These are phyloP conservation scores for Fusarium foetens DNA, from an alignment of 2,329 filamentous ascomycete species.

Conservation along the genomic window DNA sequence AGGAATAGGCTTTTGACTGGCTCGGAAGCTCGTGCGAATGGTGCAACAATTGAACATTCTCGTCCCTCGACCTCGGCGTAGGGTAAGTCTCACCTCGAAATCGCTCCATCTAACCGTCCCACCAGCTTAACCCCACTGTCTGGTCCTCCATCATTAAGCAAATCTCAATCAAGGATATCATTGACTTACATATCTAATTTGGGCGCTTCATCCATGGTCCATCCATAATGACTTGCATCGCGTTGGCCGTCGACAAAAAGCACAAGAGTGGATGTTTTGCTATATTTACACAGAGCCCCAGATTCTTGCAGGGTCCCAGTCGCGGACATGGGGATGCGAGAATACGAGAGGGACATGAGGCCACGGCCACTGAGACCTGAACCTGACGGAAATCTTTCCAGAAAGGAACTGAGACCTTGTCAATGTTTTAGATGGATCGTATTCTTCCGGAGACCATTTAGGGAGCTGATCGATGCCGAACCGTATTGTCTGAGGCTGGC, in stretches of 20 bases:
- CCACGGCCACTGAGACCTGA: constrained; percentile 8
- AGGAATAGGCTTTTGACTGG: fast-evolving
- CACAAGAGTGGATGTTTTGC: constrained; percentile 17
- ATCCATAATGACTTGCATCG: constrained; percentile 9
- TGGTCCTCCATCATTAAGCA: not conserved
- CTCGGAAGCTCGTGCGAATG: fast-evolving
- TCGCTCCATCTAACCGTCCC: not conserved
- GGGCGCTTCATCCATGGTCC: not conserved
- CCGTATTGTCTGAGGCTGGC: not conserved
- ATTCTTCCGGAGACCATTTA: not conserved
- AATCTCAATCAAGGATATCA: not conserved
- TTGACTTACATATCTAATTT: not conserved
- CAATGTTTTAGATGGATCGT: constrained; percentile 11
- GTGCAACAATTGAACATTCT: not conserved
- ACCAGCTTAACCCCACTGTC: not conserved
- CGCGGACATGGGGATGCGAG: constrained; percentile 12
- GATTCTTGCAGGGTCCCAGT: constrained; percentile 16
- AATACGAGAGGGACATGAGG: constrained; percentile 27
- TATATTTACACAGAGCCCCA: constrained; percentile 32
- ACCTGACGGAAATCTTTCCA: not conserved
- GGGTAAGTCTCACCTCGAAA: not conserved
- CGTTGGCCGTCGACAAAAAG: not conserved
- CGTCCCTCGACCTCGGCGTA: not conserved
- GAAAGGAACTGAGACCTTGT: constrained; percentile 2
- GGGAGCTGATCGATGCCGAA: not conserved